These are phyloP conservation scores for Xylariaceae sp. DNA, from an alignment of 2,329 filamentous ascomycete species.

Conservation along the genomic window DNA sequence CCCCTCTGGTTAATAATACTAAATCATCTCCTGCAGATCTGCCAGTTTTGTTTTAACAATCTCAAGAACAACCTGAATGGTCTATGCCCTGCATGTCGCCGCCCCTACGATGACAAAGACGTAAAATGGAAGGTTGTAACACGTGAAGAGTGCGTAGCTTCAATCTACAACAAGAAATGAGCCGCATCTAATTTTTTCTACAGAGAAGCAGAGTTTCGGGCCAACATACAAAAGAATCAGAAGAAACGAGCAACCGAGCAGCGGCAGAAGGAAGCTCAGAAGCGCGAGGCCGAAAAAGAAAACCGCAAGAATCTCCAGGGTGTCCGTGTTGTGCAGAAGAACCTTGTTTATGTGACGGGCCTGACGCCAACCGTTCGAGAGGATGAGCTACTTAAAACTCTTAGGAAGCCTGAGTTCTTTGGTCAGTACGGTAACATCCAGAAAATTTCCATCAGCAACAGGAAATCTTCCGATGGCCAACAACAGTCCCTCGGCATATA, in stretches of 20 bases:
- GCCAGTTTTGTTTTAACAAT: conserved; percentile 99
- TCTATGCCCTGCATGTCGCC: conserved; percentile 93
- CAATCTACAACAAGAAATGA: not conserved
- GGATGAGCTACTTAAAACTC: conserved; percentile 87
- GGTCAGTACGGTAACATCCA: conserved; percentile 98
- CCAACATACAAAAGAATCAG: conserved; percentile 85
- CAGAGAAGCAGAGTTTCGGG: conserved; percentile 76
- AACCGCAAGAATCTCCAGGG: conserved; percentile 96
- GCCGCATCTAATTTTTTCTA: conserved; percentile 35
- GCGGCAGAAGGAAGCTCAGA: conserved; percentile 93
- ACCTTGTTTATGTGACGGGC: conserved; percentile 96
- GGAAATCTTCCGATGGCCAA: conserved; percentile 76
- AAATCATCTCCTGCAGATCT: conserved; percentile 68
- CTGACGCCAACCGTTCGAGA: conserved; percentile 90
- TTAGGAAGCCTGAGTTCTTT: conserved; percentile 92
- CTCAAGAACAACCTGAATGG: conserved; percentile 98
- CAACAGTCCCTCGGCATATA: conserved; percentile 95
- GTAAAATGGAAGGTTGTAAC: conserved; percentile 97
- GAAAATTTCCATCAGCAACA: conserved; percentile 98
- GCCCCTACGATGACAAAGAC: conserved; percentile 94
- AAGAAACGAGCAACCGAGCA: conserved; percentile 85
- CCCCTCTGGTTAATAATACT: conserved; percentile 25
- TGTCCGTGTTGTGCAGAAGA: conserved; percentile 96
- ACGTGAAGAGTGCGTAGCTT: conserved; percentile 80
- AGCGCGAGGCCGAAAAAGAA: conserved; percentile 93